Evolutionary conservation across 495 filamentous ascomycete genomes (phyloP).

Genomic region (Lineolata rhizophorae): DNA sequence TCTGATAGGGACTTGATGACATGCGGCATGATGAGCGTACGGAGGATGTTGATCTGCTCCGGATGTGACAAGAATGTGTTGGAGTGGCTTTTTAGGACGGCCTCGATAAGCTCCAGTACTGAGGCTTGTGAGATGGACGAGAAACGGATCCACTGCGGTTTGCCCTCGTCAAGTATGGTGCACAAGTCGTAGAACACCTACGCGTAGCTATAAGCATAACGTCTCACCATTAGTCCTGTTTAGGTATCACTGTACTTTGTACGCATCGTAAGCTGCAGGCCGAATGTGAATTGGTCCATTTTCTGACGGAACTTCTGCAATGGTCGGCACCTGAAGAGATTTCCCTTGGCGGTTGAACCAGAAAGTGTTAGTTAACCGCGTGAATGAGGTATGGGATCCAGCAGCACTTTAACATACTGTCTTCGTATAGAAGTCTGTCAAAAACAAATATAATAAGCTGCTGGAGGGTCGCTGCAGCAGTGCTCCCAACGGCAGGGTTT

Average conservation of each 20-base stretch:
- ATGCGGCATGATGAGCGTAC: conserved; percentile 64
- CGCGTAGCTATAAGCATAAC: no score
- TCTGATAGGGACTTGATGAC: conserved; percentile 59
- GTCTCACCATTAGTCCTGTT: no score
- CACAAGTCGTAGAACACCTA: conserved; percentile 83
- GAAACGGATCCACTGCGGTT: conserved; percentile 55
- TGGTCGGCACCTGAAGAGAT: conserved; percentile 26
- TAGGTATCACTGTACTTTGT: no score
- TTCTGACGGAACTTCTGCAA: conserved; percentile 39
- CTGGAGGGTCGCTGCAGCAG: conserved; percentile 82
- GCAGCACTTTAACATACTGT: conserved; percentile 29
- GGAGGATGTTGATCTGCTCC: conserved; percentile 61
- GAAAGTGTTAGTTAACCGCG: no score
- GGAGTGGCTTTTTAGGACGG: conserved; percentile 64
- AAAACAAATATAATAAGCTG: conserved; percentile 83
- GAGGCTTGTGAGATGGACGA: conserved; percentile 57
- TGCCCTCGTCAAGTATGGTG: conserved; percentile 62
- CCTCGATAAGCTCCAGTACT: conserved; percentile 79
- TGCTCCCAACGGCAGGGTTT: conserved; percentile 78
- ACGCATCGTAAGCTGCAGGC: conserved; percentile 67
- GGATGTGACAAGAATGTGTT: conserved; percentile 54
- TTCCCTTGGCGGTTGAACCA: conserved; percentile 19
- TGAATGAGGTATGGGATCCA: neutral
- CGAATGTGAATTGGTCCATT: conserved; percentile 41
- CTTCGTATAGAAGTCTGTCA: conserved; percentile 70